These are phyloP conservation scores for Saccharomycopsis olivae DNA, from an alignment of 805 yeast genomes.

Conservation along the genomic window DNA sequence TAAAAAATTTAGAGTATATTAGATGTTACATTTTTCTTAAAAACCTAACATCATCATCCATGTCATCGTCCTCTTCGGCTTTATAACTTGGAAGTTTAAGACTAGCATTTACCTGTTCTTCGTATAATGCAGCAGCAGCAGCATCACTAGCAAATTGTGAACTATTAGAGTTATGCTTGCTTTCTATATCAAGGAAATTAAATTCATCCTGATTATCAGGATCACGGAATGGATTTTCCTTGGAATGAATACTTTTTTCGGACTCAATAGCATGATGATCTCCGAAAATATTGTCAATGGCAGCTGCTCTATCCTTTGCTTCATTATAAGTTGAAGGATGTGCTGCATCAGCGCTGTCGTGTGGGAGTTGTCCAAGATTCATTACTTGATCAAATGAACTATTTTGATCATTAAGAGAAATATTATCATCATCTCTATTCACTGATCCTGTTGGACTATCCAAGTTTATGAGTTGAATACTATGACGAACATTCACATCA, in stretches of 20 bases:
- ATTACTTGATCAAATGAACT: background rate
- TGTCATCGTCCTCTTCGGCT: background rate
- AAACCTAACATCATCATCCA: background rate
- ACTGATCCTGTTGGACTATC: conserved; percentile 6
- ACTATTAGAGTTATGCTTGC: background rate
- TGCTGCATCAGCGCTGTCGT: background rate
- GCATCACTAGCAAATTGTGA: background rate
- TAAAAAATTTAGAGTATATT: no score
- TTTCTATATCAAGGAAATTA: conserved; percentile 3
- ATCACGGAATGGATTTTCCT: background rate
- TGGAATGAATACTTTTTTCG: background rate
- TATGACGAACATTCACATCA: background rate
- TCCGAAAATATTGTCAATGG: background rate
- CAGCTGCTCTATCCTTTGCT: background rate
- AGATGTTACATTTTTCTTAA: no score
- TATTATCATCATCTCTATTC: background rate
- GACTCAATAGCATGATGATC: background rate
- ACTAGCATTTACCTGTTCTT: background rate
- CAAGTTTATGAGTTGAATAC: conserved; percentile 14
- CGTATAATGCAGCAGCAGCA: background rate
- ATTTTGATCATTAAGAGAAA: background rate
- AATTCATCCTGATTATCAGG: conserved; percentile 2
- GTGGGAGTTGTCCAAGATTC: background rate
- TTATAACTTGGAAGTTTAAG: background rate
- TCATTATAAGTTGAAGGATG: background rate